Evolutionary conservation across 345 rosid genomes (phyloP), one percentile per base, ranked within the genome.

Genomic region (Eucalyptus erythrocorys): DNA sequence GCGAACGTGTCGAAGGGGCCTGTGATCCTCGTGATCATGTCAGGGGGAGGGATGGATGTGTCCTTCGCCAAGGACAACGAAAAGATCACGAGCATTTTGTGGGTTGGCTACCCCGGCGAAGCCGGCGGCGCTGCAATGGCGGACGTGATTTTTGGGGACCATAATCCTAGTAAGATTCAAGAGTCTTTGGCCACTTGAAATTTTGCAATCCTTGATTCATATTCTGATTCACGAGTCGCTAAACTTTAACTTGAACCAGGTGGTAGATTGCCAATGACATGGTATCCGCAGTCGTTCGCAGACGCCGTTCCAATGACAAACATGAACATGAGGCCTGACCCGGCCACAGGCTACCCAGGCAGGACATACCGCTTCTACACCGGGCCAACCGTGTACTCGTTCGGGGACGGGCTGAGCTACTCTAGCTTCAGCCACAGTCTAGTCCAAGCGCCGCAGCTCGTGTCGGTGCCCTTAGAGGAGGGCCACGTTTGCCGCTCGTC

Each of bases 61-160:
- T 89, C 96, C 1, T 97, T 95, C 47, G 98, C 99, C 0, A 98
- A 96, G 91, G 91, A 89, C 49, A 87, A 96, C 11, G 86, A 57
- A 6, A 97, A 97, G 89, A 93, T 98, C 71, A 91, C 93, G 26
- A 93, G 96, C 92, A 98, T 98, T 34, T 86, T 98, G 47, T 98
- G 99, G 99, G 98, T 95, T 86, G 99, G 99, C 40, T 97, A 96
- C 90, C 99, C 99, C 5, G 99, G 99, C 4, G 93, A 98, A 93
- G 97, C 97, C 7, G 99, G 99, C 8, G 99, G 99, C 11, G 94
- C 93, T n/a, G 98, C 99, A 59, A 94, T 97, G 26, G 98, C 99
- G 5, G 99, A 98, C 86, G 89, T 98, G 45, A 91, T 95, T 81
- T 98, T 95, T 24, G 99, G 98, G 13, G 87, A 85, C n/a, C 92